These are phyloP conservation scores for Cyclospora cayetanensis DNA, from an alignment of 169 alveolate genomes.

Conservation along the genomic window DNA sequence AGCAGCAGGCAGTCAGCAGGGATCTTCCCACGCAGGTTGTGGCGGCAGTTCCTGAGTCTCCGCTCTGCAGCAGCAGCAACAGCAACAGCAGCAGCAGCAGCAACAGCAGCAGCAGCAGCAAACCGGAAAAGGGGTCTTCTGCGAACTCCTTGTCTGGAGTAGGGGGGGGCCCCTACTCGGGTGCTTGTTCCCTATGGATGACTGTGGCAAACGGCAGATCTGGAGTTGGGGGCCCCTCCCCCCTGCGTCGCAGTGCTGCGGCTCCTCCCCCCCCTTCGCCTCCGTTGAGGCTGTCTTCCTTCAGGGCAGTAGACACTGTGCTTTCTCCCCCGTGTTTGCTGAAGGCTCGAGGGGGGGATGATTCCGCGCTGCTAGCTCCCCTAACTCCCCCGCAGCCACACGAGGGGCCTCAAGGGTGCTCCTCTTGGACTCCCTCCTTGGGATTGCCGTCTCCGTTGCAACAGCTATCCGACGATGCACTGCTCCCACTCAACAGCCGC, in stretches of 20 bases:
- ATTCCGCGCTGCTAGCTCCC: background rate
- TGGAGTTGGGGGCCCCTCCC: background rate
- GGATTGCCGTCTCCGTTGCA: slow-evolving; percentile 5
- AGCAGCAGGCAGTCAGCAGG: too few relatives aligned
- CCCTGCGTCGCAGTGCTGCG: background rate
- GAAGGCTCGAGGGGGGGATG: background rate
- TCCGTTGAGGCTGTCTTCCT: slow-evolving; percentile 9
- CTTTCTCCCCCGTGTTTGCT: slow-evolving; percentile 7
- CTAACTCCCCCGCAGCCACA: slow-evolving; percentile 28
- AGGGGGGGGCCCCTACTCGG: background rate
- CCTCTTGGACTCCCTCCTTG: background rate
- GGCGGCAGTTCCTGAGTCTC: background rate
- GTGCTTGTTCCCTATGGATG: background rate
- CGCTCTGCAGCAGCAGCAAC: background rate
- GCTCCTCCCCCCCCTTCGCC: background rate
- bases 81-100: slow-evolving; percentile 15
- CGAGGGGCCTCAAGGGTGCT: background rate
- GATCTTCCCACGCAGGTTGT: too few relatives aligned
- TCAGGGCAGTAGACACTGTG: background rate
- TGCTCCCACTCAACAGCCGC: slow-evolving; percentile 45
- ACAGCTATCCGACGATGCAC: background rate
- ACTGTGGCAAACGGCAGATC: background rate
- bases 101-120: background rate
- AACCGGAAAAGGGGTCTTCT: background rate
- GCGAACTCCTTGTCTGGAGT: background rate